Conservation (phyloP, 129 eudicot species). For the Centrapalus pauciflorus region DNA sequence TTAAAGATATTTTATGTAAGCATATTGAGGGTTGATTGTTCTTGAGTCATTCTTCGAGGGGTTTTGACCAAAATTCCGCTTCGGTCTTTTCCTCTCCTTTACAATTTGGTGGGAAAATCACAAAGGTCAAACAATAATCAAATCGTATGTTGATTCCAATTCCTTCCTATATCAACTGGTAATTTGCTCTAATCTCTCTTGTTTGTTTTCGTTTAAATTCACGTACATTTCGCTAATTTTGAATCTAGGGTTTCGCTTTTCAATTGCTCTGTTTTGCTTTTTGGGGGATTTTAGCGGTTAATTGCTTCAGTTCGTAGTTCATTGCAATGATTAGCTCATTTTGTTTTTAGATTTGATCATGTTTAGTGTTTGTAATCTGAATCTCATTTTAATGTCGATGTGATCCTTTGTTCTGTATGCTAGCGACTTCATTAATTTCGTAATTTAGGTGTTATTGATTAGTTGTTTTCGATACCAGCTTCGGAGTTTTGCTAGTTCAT, state of each 20-base stretch:
- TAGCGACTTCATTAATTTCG: not conserved
- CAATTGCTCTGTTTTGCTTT: conserved; percentile 9
- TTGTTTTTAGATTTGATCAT: conserved; percentile 24
- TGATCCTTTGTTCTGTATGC: not conserved
- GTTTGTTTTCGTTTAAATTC: conserved; percentile 1
- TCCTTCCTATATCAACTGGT: conserved; percentile 18
- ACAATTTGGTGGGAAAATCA: conserved; percentile 49
- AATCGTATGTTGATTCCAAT: conserved; percentile 30
- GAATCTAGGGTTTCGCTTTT: conserved; percentile 60
- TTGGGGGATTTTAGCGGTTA: not conserved
- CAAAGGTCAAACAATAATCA: conserved; percentile 32
- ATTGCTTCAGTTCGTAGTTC: conserved; percentile 17
- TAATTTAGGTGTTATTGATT: not conserved
- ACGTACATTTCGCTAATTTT: conserved; percentile 29
- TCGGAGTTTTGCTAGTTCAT: not conserved
- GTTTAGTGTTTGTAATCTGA: not conserved
- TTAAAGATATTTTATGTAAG: conserved; percentile 14
- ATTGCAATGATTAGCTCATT: not conserved
- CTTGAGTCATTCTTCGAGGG: conserved; percentile 26
- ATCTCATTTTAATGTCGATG: conserved; percentile 5
- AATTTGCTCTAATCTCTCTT: not conserved
- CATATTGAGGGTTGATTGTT: conserved; percentile 32
- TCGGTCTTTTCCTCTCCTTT: conserved; percentile 24
- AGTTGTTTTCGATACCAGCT: not conserved
- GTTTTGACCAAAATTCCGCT: conserved; percentile 30